A percentile compares a stretch with the other conserved stretches of the same genome.
phyloP scores from a whole-genome alignment of 169 alveolate genomes.

The Besnoitia besnoiti region DNA sequence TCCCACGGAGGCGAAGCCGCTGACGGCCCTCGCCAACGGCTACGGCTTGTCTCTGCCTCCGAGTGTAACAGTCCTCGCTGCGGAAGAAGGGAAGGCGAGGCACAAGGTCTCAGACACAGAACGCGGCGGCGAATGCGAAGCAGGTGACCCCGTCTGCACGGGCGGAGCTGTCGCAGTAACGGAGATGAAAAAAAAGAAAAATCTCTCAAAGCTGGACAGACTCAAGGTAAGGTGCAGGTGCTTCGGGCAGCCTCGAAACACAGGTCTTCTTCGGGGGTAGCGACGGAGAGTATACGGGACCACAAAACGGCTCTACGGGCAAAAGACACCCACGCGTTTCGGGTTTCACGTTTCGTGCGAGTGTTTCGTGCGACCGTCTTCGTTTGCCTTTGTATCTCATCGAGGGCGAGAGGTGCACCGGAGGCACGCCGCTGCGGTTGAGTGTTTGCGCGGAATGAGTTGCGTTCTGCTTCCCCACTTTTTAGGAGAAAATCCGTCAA shows the following conservation, averaged over 20 bases:
- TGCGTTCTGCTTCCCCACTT: not conserved
- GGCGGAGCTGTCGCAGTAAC: constrained; percentile 42
- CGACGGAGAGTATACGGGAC: no score
- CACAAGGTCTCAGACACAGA: not conserved
- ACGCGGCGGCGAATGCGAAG: not conserved
- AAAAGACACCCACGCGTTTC: no score
- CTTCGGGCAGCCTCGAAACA: not conserved
- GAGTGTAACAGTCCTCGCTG: not conserved
- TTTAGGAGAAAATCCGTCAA: constrained; percentile 42
- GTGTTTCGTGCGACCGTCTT: no score
- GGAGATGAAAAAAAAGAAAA: constrained; percentile 56
- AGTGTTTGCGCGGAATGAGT: not conserved
- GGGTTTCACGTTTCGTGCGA: no score
- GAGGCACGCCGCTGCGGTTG: not conserved
- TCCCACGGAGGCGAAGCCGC: not conserved
- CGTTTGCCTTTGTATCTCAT: no score
- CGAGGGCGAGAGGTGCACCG: no score
- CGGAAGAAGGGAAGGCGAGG: not conserved
- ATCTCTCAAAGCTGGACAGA: constrained; percentile 62
- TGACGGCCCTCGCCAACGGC: constrained; percentile 33
- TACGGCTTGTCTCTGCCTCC: constrained; percentile 46
- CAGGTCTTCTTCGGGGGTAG: no score
- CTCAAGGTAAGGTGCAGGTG: constrained; percentile 48
- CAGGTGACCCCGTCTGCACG: not conserved
- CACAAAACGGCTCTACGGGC: no score